Base-by-base conservation (phyloP, 441 rosid genomes). In the Gossypium schwendimanii region DNA sequence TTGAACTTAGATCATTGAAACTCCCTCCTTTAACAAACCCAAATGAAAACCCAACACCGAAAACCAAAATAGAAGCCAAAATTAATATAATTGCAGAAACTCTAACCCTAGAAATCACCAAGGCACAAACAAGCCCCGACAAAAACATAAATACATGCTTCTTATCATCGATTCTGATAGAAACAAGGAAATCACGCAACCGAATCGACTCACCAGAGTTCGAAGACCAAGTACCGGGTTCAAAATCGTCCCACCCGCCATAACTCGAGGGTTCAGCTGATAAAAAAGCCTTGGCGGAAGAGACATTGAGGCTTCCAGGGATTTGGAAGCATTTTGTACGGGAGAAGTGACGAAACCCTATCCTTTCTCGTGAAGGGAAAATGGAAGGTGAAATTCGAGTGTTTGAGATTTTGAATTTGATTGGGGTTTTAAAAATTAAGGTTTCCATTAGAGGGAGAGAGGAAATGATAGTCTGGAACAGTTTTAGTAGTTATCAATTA, bases 211-310 rank as follows among this genome's bases (percentile, higher is more conserved):
- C 88, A 69, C 81, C 89, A 3, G 82, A 78, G 74, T 62, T 33
- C 39, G 36, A 47, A 49, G 78, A 61, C 69, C 77, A 85, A 39
- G 76, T 81, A 39, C 41, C 76, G 58, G 69, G 79, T 28, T 68
- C 70, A 18, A 71, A 23, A 52, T 85, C 88, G 47, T 84, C 88
- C 95, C 95, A 89, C 3, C 95, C 95, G 20, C 88, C 85, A 44
- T 57, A 89, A 79, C 53, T 69, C 59, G 75, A 70, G 11, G 82
- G 69, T 14, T 65, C 72, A 12, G 75, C 41, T 2, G 69, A 47
- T 8, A 74, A 26, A 14, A 73, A 60, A 52, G 88, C 75, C 54
- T 47, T 64, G 64, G 73, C 17, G 36, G 66, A 11, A 41, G 78
- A 58, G 64, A 73, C 28, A 8, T 23, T 68, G 4, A 75, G 24